Conservation (phyloP, 345 rosid genomes). For the Syzygium jambos region DNA sequence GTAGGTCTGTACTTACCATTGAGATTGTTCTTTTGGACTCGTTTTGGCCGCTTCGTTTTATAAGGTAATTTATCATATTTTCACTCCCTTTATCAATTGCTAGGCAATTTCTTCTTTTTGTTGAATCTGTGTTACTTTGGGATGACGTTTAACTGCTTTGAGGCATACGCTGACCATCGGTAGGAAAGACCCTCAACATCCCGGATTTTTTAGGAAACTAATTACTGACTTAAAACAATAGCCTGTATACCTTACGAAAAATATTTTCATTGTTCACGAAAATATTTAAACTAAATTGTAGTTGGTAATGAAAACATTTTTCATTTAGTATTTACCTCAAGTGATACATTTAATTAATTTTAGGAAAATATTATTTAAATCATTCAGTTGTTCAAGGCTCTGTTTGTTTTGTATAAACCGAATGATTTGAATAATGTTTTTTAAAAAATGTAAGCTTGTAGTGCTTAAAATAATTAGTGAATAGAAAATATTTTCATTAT, state of each 20-base stretch:
- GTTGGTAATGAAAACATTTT: too few relatives aligned
- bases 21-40: neutral
- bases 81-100: neutral
- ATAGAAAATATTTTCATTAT: too few relatives aligned
- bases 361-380: too few relatives aligned
- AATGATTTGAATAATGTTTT: neutral
- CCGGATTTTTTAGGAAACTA: neutral
- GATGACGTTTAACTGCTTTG: neutral
- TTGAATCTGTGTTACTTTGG: neutral
- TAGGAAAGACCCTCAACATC: neutral
- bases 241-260: too few relatives aligned
- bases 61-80: neutral
- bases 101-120: neutral
- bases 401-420: neutral
- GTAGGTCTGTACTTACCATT: neutral
- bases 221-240: too few relatives aligned
- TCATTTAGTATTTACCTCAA: too few relatives aligned
- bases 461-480: neutral
- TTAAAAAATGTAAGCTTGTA: fast-evolving
- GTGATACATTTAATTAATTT: too few relatives aligned
- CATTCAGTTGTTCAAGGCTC: too few relatives aligned
- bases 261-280: too few relatives aligned
- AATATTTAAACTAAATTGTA: too few relatives aligned
- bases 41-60: neutral
- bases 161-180: neutral